Evolutionary conservation across 768 basidiomycete genomes (phyloP).

Genomic region (Leccinum incarnatum): DNA sequence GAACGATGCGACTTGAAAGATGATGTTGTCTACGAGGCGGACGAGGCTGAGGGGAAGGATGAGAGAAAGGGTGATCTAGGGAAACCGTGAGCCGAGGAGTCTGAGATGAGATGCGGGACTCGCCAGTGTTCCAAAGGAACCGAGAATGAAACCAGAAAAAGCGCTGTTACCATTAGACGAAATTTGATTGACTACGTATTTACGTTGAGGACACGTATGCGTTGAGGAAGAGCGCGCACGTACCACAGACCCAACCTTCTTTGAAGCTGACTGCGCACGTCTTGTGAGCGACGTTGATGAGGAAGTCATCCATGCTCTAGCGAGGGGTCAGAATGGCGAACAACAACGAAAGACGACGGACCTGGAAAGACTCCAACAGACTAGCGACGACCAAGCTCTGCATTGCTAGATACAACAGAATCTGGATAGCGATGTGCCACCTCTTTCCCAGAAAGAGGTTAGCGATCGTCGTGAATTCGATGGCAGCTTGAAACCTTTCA

Average conservation of each 20-base stretch:
- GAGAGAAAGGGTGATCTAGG: constrained; percentile 17
- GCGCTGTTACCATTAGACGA: constrained; percentile 7
- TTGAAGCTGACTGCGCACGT: constrained; percentile 26
- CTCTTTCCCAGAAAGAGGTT: constrained; percentile 25
- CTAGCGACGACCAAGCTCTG: constrained; percentile 24
- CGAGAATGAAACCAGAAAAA: constrained; percentile 23
- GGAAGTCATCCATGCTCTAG: constrained; percentile 25
- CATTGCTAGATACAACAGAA: constrained; percentile 20
- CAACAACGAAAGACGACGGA: background rate
- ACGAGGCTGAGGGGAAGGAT: constrained; percentile 25
- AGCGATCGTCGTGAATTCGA: constrained; percentile 27
- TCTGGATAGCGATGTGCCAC: constrained; percentile 23
- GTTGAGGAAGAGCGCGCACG: constrained; percentile 2
- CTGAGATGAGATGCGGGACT: background rate
- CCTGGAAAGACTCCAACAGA: constrained; percentile 27
- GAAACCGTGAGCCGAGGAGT: background rate
- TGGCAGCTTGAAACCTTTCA: constrained; percentile 20
- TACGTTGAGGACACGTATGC: background rate
- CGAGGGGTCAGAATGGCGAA: background rate
- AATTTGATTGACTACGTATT: constrained; percentile 11
- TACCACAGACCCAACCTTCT: constrained; percentile 22
- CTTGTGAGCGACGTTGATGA: constrained; percentile 23
- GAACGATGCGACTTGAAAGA: constrained; percentile 25
- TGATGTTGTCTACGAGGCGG: constrained; percentile 24
- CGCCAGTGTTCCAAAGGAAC: constrained; percentile 22